Conservation (phyloP, 1,139 yeast species). For the Yamadazyma sp. region DNA sequence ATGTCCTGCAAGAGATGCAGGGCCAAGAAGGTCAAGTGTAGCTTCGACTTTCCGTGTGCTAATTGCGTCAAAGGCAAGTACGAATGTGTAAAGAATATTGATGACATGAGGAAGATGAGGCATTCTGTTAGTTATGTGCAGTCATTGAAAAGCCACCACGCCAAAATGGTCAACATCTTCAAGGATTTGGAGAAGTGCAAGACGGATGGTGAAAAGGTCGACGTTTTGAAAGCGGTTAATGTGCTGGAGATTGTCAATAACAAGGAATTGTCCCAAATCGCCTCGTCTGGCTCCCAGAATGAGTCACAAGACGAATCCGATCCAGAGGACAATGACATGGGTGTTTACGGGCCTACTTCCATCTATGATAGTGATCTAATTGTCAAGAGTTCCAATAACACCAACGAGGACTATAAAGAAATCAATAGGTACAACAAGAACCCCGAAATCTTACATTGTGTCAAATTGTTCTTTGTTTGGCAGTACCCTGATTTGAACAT, state of each 20-base stretch:
- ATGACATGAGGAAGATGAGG: slow-evolving; percentile 54
- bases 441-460: slow-evolving; percentile 47
- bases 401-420: slow-evolving; percentile 23
- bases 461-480: slow-evolving; percentile 61
- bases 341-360: slow-evolving; percentile 53
- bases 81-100: slow-evolving; percentile 50
- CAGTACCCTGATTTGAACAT: slow-evolving; percentile 64
- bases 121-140: slow-evolving; percentile 51
- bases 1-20: slow-evolving; percentile 49
- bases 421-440: slow-evolving; percentile 34
- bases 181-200: slow-evolving; percentile 22
- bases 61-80: slow-evolving; percentile 45
- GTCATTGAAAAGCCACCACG: slow-evolving; percentile 31
- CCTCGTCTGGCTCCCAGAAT: slow-evolving; percentile 6
- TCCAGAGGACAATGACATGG: slow-evolving; percentile 22
- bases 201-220: slow-evolving; percentile 22
- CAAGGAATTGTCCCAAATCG: slow-evolving; percentile 2
- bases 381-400: slow-evolving; percentile 19
- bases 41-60: slow-evolving; percentile 50
- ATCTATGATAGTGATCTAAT: slow-evolving; percentile 40
- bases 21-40: slow-evolving; percentile 54
- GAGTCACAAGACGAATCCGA: slow-evolving; percentile 5
- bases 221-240: slow-evolving; percentile 19
- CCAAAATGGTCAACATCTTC: slow-evolving; percentile 24
- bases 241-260: slow-evolving; percentile 1